phyloP scores from a whole-genome alignment of 2,329 filamentous ascomycete genomes.

The Aaosphaeria pasadenensis region DNA sequence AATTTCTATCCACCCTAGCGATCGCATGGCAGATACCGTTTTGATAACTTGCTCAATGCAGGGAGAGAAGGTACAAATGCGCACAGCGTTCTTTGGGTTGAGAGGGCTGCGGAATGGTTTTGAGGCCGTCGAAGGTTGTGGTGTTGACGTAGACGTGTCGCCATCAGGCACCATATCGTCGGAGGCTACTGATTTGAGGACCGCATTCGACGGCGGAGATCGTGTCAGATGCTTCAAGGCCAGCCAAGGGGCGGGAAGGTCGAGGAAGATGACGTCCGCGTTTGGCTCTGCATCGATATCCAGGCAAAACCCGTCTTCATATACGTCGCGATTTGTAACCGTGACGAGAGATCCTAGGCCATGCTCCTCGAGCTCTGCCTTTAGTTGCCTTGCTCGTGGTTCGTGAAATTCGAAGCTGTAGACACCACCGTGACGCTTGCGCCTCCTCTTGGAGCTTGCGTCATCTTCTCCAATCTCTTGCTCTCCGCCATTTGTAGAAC shows the following conservation, averaged over 20 bases:
- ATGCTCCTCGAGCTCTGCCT: slow-evolving; percentile 67
- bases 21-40: slow-evolving; percentile 77
- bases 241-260: slow-evolving; percentile 78
- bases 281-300: slow-evolving; percentile 19
- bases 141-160: slow-evolving; percentile 3
- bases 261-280: slow-evolving; percentile 73
- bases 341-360: slow-evolving; percentile 63
- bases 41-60: slow-evolving; percentile 95
- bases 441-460: slow-evolving; percentile 5
- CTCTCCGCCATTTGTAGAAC: slow-evolving; percentile 6
- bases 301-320: slow-evolving; percentile 68
- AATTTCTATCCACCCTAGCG: slow-evolving; percentile 84
- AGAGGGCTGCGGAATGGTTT: slow-evolving; percentile 51
- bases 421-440: slow-evolving; percentile 58
- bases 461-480: slow-evolving; percentile 33
- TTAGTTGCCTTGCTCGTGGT: slow-evolving; percentile 66
- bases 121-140: slow-evolving; percentile 2
- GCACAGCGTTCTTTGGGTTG: slow-evolving; percentile 66
- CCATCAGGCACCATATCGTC: slow-evolving; percentile 43
- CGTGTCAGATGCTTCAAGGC: slow-evolving; percentile 74
- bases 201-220: slow-evolving; percentile 27
- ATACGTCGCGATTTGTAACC: slow-evolving; percentile 77
- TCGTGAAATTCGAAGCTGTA: slow-evolving; percentile 83
- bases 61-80: slow-evolving; percentile 92
- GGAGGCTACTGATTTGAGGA: slow-evolving; percentile 22